A percentile compares a stretch with the other conserved stretches of the same genome.
These are phyloP conservation scores for Coniferiporia sulphurascens DNA, from an alignment of 1,284 basidiomycete species.

Conservation along the genomic window DNA sequence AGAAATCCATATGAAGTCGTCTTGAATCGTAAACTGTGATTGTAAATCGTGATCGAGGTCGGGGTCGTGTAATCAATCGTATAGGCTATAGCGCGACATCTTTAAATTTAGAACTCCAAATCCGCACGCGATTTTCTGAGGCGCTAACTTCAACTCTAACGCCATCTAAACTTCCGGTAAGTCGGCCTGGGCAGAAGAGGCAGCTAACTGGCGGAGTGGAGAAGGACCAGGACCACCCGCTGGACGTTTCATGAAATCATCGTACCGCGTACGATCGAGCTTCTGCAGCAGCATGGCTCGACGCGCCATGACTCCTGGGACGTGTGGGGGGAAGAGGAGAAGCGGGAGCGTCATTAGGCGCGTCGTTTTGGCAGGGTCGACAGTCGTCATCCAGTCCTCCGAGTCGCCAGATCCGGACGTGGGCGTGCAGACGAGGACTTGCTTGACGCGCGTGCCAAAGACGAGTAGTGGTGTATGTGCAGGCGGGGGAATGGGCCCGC, in stretches of 20 bases:
- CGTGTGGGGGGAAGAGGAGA: background rate
- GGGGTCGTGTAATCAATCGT: too few species aligned
- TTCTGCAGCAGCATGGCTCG: background rate
- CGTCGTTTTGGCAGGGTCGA: too few species aligned
- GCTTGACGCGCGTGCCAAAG: background rate
- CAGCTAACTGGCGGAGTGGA: background rate
- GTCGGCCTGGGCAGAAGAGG: too few species aligned
- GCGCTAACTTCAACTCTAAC: too few species aligned
- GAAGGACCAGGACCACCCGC: background rate
- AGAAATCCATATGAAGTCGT: too few species aligned
- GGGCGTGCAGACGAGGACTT: background rate
- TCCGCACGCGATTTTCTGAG: too few species aligned
- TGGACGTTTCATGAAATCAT: background rate
- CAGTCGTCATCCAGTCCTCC: background rate
- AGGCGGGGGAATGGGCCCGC: background rate
- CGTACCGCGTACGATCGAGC: background rate
- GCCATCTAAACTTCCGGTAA: too few species aligned
- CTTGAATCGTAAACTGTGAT: too few species aligned
- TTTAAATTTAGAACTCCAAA: too few species aligned
- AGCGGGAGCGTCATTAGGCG: background rate
- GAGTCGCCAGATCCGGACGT: background rate
- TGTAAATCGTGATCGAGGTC: too few species aligned
- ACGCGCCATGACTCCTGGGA: background rate
- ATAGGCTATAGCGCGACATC: too few species aligned
- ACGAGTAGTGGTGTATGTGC: background rate